Conservation (phyloP, 352 stramenopile genomes). For the Pythium myriotylum region DNA sequence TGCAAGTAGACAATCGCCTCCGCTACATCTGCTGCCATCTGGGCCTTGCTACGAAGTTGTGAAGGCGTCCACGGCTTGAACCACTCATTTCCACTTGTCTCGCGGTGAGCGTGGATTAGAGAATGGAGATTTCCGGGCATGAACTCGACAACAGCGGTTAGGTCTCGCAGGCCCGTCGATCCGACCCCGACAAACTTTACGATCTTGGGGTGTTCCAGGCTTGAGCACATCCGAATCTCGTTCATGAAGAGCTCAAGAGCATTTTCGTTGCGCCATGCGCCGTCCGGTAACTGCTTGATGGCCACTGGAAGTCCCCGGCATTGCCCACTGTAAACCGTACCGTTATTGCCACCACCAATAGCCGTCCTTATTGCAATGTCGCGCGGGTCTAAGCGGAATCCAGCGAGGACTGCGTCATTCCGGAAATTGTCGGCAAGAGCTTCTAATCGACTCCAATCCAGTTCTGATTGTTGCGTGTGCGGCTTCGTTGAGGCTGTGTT, state of each 20-base stretch:
- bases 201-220: slow-evolving; percentile 3
- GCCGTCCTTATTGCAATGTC: no score
- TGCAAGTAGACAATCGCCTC: slow-evolving; percentile 27
- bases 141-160: background rate
- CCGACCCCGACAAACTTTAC: background rate
- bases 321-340: background rate
- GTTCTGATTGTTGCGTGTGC: no score
- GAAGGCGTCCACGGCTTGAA: background rate
- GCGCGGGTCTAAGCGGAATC: no score
- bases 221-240: background rate
- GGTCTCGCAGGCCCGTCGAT: background rate
- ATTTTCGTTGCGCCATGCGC: background rate
- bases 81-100: background rate
- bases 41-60: slow-evolving; percentile 7
- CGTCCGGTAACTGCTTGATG: background rate
- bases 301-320: background rate
- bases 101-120: no score
- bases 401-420: no score
- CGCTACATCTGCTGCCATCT: slow-evolving; percentile 23
- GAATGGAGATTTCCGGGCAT: background rate
- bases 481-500: background rate
- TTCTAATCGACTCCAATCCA: no score
- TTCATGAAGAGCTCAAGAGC: background rate
- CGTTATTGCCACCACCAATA: no score
- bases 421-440: no score